Percentiles rank a stretch among this genome's conserved stretches.
Evolutionary conservation across 805 yeast genomes (phyloP).

Genomic region (Trichomonascus vanleenenianus): DNA sequence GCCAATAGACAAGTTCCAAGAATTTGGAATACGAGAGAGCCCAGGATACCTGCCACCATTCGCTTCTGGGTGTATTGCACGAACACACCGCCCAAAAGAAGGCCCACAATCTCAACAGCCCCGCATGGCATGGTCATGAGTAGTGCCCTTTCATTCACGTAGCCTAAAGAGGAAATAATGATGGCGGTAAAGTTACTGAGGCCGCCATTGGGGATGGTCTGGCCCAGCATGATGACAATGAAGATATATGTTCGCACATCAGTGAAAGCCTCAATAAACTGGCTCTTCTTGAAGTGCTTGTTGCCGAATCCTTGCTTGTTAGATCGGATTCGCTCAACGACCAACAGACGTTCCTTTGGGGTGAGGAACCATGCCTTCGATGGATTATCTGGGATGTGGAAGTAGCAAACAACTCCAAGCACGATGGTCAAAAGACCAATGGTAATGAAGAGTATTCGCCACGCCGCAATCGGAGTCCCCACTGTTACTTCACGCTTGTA

Average conservation of each 20-base stretch:
- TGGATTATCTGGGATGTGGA: constrained; percentile 43
- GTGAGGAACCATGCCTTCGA: constrained; percentile 37
- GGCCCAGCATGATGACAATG: constrained; percentile 32
- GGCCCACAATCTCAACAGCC: constrained; percentile 27
- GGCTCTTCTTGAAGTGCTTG: constrained; percentile 44
- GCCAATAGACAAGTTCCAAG: constrained; percentile 38
- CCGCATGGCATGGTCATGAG: constrained; percentile 26
- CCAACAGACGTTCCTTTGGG: constrained; percentile 38
- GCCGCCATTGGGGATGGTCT: constrained; percentile 47
- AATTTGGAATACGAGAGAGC: constrained; percentile 37
- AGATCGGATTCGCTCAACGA: constrained; percentile 44
- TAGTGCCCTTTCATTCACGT: constrained; percentile 24
- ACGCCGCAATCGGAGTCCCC: constrained; percentile 27
- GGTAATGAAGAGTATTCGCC: constrained; percentile 50
- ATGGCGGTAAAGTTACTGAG: constrained; percentile 40
- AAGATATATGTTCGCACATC: constrained; percentile 45
- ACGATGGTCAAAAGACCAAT: constrained; percentile 48
- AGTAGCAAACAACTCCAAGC: constrained; percentile 20
- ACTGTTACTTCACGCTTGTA: constrained; percentile 21
- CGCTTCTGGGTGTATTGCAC: constrained; percentile 13
- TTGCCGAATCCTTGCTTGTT: constrained; percentile 54
- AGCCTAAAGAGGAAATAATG: constrained; percentile 30
- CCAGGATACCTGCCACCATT: constrained; percentile 37
- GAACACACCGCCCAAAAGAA: constrained; percentile 11
- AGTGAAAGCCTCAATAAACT: constrained; percentile 40